Evolutionary conservation across 1,139 yeast species (phyloP).

Genomic region (Nakaseomyces glabratus): DNA sequence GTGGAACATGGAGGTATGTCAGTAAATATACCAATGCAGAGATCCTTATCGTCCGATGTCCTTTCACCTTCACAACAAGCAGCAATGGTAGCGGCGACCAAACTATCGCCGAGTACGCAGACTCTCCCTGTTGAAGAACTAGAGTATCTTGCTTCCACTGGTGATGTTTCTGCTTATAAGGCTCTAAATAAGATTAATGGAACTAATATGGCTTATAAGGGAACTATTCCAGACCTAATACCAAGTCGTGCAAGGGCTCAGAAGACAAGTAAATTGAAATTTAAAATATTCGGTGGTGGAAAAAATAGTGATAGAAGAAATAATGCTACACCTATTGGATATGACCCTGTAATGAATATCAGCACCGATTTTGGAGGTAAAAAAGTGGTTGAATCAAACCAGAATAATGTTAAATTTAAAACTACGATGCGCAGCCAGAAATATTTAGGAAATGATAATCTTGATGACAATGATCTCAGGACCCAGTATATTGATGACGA

Average conservation of each 20-base stretch:
- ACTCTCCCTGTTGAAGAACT: conserved; percentile 5
- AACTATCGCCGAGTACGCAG: neutral
- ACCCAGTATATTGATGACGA: conserved; percentile 1
- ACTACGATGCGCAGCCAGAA: conserved; percentile 19
- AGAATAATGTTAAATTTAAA: conserved; percentile 16
- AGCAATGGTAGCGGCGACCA: conserved; percentile 5
- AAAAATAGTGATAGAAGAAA: conserved; percentile 10
- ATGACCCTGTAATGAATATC: neutral
- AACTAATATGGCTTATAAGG: conserved; percentile 19
- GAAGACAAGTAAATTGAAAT: conserved; percentile 16
- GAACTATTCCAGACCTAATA: conserved; percentile 24
- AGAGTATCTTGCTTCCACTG: conserved; percentile 9
- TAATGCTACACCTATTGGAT: conserved; percentile 5
- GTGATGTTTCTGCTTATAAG: conserved; percentile 8
- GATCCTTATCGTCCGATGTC: neutral
- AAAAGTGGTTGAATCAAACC: conserved; percentile 13
- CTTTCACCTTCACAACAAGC: conserved; percentile 2
- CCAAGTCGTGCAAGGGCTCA: conserved; percentile 23
- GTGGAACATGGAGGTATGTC: too few species aligned
- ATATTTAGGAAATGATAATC: conserved; percentile 7
- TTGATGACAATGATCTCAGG: neutral
- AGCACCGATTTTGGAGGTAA: conserved; percentile 1
- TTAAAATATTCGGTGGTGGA: conserved; percentile 13
- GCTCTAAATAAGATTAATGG: conserved; percentile 13
- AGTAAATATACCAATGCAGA: too few species aligned